Conservation (phyloP, 768 basidiomycete genomes). For the Paxillus ammoniavirescens region DNA sequence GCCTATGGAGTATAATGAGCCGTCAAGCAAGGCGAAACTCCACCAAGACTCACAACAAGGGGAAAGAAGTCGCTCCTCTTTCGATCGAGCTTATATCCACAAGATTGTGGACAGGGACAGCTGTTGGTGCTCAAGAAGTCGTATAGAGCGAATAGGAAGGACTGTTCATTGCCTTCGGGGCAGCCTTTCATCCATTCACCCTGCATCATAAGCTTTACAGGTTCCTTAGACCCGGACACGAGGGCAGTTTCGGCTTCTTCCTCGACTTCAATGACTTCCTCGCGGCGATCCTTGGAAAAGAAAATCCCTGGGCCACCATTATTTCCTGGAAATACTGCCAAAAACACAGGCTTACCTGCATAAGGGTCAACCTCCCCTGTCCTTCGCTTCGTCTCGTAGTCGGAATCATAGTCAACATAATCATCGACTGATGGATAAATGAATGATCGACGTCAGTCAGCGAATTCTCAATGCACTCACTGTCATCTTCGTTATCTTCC, state of each 20-base stretch:
- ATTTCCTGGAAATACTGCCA: conserved; percentile 1
- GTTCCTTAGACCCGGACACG: conserved; percentile 43
- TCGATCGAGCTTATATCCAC: conserved; percentile 60
- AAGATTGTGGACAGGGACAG: conserved; percentile 73
- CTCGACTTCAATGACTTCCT: conserved; percentile 90
- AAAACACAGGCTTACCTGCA: conserved; percentile 52
- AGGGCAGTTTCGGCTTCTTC: conserved; percentile 61
- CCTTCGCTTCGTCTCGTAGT: conserved; percentile 53
- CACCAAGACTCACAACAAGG: conserved; percentile 61
- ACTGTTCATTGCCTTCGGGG: conserved; percentile 90
- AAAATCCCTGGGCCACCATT: conserved; percentile 63
- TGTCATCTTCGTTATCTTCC: conserved; percentile 53
- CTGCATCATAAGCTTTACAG: conserved; percentile 72
- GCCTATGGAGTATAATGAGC: conserved; percentile 44
- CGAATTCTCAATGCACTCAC: conserved; percentile 24
- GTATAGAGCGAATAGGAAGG: conserved; percentile 83
- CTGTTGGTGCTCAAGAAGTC: conserved; percentile 62
- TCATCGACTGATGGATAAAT: conserved; percentile 41
- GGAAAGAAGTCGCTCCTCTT: conserved; percentile 80
- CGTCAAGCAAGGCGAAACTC: neutral
- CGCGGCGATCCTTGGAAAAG: conserved; percentile 91
- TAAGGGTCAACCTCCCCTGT: conserved; percentile 81
- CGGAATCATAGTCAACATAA: conserved; percentile 82
- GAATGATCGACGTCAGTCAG: conserved; percentile 8
- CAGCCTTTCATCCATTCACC: conserved; percentile 98